Evolutionary conservation across 331 rosid species (phyloP), one percentile per base, ranked within the genome.

Genomic region (Acacia concinna): DNA sequence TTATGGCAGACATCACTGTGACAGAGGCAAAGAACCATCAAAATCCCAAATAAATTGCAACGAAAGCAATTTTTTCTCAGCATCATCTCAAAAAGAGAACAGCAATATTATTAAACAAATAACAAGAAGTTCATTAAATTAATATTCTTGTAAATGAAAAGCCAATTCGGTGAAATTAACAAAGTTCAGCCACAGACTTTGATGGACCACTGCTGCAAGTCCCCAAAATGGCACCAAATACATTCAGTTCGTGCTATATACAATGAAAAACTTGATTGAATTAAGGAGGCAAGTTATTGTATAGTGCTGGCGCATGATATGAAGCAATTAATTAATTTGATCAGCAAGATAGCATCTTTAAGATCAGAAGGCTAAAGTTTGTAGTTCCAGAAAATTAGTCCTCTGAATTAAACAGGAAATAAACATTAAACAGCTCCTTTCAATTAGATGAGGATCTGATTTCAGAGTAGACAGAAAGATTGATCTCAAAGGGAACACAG

Each of bases 1-100:
- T 93, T 77, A 93, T 90, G 72, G 99, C 96, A 70, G 99, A 95
- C 94, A 91, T 90, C 87, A 95, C 99, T 91, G 92, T 57, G 86
- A 76, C 72, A 78, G 77, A 74, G 31, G 21, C 62, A 54, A 17
- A 47, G 62, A 84, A 76, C 37, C 68, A 62, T 56, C 72, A 40
- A 60, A 69, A 40, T 83, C 81, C 78, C n/a, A 77, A 43, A 68
- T 35, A 71, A 67, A 60, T 41, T 32, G 41, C 56, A 66, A 62
- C 23, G 46, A 75, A 51, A 65, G 44, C 68, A 63, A 43, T 11
- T 9, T 25, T 66, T 77, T 68, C 66, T 34, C 1, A 72, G 49
- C 78, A 79, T 34, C 37, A 9, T 20, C 68, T 43, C 28, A 59
- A 44, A 44, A 41, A 12, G 0, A 32, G 25, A n/a, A 76, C 15